Evolutionary conservation across 257 asterid species (phyloP).

Genomic region (Petrea volubilis): DNA sequence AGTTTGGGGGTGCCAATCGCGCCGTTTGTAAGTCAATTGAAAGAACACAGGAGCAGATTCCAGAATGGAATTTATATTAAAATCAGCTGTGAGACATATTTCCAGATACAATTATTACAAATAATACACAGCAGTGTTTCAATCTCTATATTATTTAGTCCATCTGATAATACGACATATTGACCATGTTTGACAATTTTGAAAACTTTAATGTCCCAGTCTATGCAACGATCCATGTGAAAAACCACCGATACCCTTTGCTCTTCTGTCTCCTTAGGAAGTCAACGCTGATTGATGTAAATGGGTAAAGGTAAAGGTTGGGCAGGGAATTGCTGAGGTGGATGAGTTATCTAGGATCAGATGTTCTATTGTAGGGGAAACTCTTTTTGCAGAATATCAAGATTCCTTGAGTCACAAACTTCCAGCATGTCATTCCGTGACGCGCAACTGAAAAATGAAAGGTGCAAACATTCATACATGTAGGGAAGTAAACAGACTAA

Average conservation of each 20-base stretch:
- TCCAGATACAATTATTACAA: too few relatives aligned
- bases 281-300: not conserved
- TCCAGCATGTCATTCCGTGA: conserved; percentile 87
- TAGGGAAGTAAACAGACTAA: not conserved
- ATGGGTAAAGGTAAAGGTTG: not conserved
- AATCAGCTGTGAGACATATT: too few relatives aligned
- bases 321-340: not conserved
- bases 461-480: not conserved
- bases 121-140: not conserved
- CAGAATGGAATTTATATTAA: too few relatives aligned
- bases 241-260: not conserved
- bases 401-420: conserved; percentile 90
- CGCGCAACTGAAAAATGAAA: conserved; percentile 65
- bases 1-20: too few relatives aligned
- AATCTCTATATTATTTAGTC: not conserved
- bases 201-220: not conserved
- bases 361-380: conserved; percentile 64
- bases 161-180: conserved; percentile 17
- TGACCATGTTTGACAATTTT: not conserved
- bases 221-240: not conserved
- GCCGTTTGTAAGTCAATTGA: too few relatives aligned
- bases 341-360: not conserved
- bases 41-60: too few relatives aligned
- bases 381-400: conserved; percentile 88
- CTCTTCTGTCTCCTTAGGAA: not conserved